Evolutionary conservation across 768 basidiomycete genomes (phyloP).

Genomic region (Boletus subparvulus): DNA sequence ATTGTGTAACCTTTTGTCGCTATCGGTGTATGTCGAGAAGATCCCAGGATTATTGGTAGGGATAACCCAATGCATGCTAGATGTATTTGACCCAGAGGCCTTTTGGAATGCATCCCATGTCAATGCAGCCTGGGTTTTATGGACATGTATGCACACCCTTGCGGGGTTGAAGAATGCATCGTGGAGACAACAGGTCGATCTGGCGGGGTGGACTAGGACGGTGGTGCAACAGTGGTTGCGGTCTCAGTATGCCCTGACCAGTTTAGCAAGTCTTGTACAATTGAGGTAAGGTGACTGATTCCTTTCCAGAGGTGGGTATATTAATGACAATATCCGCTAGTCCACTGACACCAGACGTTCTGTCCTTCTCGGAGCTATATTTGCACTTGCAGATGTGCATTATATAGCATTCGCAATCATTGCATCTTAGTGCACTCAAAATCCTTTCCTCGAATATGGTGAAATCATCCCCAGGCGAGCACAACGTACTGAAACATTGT

Average conservation of each 20-base stretch:
- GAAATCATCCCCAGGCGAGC: conserved; percentile 39
- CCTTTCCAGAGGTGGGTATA: neutral
- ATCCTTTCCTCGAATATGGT: conserved; percentile 58
- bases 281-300: conserved; percentile 39
- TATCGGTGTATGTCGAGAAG: conserved; percentile 52
- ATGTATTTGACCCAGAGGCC: conserved; percentile 26
- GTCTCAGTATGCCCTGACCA: conserved; percentile 55
- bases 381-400: conserved; percentile 51
- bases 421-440: conserved; percentile 65
- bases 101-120: conserved; percentile 34
- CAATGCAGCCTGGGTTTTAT: conserved; percentile 55
- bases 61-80: conserved; percentile 45
- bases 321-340: conserved; percentile 11
- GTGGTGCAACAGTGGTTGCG: conserved; percentile 54
- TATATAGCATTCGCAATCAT: conserved; percentile 66
- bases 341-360: conserved; percentile 17
- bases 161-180: conserved; percentile 37
- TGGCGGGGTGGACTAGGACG: conserved; percentile 47
- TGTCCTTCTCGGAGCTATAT: conserved; percentile 53
- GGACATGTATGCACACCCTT: conserved; percentile 58
- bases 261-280: conserved; percentile 48
- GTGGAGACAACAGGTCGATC: conserved; percentile 49
- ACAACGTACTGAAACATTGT: conserved; percentile 62
- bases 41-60: conserved; percentile 42
- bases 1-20: conserved; percentile 52